Evolutionary conservation across 805 yeast species (phyloP), one percentile per base, ranked within the genome.

Genomic region (Candida chauliodis): DNA sequence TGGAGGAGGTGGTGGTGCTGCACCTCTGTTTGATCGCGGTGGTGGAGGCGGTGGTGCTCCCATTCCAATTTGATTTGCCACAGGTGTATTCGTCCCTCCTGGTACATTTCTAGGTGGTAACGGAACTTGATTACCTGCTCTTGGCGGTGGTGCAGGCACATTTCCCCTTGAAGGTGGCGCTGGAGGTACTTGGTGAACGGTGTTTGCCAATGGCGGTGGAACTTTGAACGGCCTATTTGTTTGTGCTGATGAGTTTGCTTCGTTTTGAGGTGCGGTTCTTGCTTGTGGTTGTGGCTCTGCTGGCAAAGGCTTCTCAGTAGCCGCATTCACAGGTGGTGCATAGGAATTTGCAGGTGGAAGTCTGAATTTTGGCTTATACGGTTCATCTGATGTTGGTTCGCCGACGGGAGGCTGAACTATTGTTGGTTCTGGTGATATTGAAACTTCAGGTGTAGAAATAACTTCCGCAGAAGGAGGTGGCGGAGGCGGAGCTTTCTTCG

Each of bases 401-500:
- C 5, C 22, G n/a, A 10, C 13, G 13, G 8, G 15, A 26, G 30
- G 10, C 17, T 43, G 39, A 21, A 10, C 24, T 21, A 21, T 8
- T 21, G 7, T 21, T 20, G 33, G 34, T 14, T 37, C 31, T 8
- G 47, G 43, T 14, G 43, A 43, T 14, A 46, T 44, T 14, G 47
- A 20, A n/a, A 43, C 29, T 14, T 45, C 37, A 6, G 45, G 46
- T 20, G 40, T 23, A 8, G 53, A 30, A 3, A 42, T 26, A 9
- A 45, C 16, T 4, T 13, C 13, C 21, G 52, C 37, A 15, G 47
- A 16, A 14, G 57, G 50, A 2, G 71, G 71, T 4, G 73, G 71
- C 6, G 71, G 71, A 1, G 70, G 69, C 2, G 69, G 66, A 3
- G 66, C 65, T 47, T 60, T 62, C 34, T 56, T 61, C 8, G 39